A percentile compares a stretch with the other conserved stretches of the same genome.
Conservation (phyloP, 352 stramenopile species). For the Phytopythium kandeliae region DNA sequence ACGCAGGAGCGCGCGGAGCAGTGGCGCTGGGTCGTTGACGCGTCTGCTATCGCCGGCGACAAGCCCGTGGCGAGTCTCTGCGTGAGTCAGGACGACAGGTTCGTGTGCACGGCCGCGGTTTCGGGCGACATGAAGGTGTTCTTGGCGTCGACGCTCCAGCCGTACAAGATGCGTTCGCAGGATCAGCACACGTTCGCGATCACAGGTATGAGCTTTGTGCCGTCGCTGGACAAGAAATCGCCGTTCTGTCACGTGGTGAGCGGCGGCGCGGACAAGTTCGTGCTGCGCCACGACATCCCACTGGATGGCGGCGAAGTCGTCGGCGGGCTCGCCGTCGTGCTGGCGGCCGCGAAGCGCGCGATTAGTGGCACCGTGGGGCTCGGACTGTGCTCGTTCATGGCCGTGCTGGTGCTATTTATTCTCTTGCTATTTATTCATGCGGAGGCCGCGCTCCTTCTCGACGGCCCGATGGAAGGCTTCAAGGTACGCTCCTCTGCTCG, state of each 20-base stretch:
- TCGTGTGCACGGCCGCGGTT: conserved; percentile 65
- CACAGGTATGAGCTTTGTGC: conserved; percentile 74
- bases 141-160: conserved; percentile 28
- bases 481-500: conserved; percentile 20
- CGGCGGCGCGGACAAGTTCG: conserved; percentile 67
- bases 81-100: conserved; percentile 64
- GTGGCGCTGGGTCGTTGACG: conserved; percentile 63
- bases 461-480: conserved; percentile 45
- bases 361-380: conserved; percentile 33
- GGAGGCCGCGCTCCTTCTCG: conserved; percentile 42
- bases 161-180: conserved; percentile 46
- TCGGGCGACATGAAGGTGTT: conserved; percentile 74
- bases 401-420: conserved; percentile 53
- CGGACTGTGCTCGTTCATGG: conserved; percentile 42
- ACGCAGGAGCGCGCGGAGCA: conserved; percentile 61
- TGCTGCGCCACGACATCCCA: conserved; percentile 62
- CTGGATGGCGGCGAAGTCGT: conserved; percentile 50
- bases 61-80: conserved; percentile 76
- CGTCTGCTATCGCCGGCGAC: conserved; percentile 45
- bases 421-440: conserved; percentile 74
- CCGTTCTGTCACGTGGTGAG: conserved; percentile 50
- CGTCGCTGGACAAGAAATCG: conserved; percentile 22
- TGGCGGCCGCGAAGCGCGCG: conserved; percentile 19
- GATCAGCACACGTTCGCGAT: conserved; percentile 78
- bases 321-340: conserved; percentile 29